Base-by-base conservation (phyloP, 495 filamentous ascomycete species). In the Penicillium subrubescens region DNA sequence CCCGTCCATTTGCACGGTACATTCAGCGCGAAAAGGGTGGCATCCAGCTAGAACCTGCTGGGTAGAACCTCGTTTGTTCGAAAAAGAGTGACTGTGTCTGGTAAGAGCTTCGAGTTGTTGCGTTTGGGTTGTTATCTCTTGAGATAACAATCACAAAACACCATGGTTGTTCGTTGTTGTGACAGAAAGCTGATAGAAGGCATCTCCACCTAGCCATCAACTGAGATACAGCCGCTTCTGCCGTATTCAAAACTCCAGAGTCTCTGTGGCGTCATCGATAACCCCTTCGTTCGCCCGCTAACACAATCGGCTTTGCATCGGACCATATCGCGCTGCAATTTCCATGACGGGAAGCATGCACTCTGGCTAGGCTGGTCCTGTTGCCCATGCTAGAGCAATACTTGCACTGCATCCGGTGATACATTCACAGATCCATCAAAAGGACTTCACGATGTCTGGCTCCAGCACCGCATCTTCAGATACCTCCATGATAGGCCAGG, bases 401-500 rank as follows among this genome's bases (percentile, higher is more conserved):
- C 14, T 56, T 37, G 31, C 29, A 34, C 17, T 56, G 21, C 53
- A 56, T 37, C 33, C n/a, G 8, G 17, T 35, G 19, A 7, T 25
- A 37, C 11, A 56, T 34, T 21, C 29, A 55, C n/a, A 21, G 8
- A 21, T 15, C 6, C 29, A 56, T 39, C 31, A 23, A 29, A 15
- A 29, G 55, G 8, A 58, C 5, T 39, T 33, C 10, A 62, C 27
- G 10, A 68, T 68, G 66, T 54, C 66, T 5, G 62, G 52, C 41
- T 60, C 66, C 46, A 66, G 63, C 37, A 61, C 58, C 0, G 44
- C 66, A 8, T 67, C 65, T 10, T 68, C 63, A 10, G 59, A 54
- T 15, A 31, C 50, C 4, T 15, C 51, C 34, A 33, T 37, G 50
- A 56, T 56, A 55, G 52, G 66, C 46, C 39, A 21, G 11, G 44